These are phyloP conservation scores for Buddleja alternifolia DNA, from an alignment of 257 asterid genomes.

Conservation along the genomic window DNA sequence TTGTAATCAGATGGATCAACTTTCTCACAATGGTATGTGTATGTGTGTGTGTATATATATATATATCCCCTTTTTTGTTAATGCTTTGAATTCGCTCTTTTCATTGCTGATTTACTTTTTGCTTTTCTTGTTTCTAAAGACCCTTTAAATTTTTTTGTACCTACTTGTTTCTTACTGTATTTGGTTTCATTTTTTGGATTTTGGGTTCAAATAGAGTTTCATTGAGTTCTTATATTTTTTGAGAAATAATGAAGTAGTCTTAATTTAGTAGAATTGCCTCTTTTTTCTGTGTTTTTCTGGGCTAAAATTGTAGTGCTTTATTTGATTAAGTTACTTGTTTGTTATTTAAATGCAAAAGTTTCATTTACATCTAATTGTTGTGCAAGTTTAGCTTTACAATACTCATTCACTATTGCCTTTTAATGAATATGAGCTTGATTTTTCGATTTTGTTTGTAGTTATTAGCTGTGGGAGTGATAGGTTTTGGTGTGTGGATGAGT, in stretches of 20 bases:
- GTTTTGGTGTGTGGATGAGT: constrained; percentile 92
- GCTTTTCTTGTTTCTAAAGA: constrained; percentile 9
- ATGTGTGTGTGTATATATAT: too few relatives aligned
- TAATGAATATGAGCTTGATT: constrained; percentile 2
- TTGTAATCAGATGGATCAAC: constrained; percentile 84
- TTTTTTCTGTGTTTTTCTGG: not conserved
- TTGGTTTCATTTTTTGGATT: not conserved
- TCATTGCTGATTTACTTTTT: constrained; percentile 9
- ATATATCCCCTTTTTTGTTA: constrained; percentile 29
- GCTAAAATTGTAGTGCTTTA: not conserved
- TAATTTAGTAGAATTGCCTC: not conserved
- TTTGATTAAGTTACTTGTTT: constrained; percentile 2
- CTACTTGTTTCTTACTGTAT: not conserved
- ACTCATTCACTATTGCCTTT: not conserved
- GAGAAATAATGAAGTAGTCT: not conserved
- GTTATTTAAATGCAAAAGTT: not conserved
- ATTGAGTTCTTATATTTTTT: too few relatives aligned
- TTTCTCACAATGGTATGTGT: constrained; percentile 78
- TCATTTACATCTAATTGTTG: not conserved
- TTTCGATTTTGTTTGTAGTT: constrained; percentile 46
- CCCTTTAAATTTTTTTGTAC: constrained; percentile 18
- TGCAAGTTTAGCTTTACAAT: not conserved
- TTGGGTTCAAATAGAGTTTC: not conserved
- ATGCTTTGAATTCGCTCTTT: constrained; percentile 17
- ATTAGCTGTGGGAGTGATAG: constrained; percentile 68